Base-by-base conservation (phyloP, 169 alveolate species). In the Sarcocystis neurona region DNA sequence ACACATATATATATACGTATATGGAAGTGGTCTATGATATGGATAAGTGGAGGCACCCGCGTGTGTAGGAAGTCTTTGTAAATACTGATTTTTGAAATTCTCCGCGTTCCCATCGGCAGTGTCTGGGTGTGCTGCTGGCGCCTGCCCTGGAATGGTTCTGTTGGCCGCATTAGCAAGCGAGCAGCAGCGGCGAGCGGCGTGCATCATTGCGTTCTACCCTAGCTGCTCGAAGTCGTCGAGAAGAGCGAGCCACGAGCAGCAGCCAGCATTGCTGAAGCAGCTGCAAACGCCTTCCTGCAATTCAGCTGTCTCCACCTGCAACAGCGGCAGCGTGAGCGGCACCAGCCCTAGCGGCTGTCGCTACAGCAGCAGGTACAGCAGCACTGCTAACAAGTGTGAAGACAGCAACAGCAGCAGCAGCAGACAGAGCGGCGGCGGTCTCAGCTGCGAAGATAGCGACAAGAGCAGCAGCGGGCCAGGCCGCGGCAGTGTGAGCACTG, bases 151-250 rank as follows among this genome's bases (percentile, higher is more conserved):
- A n/a, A n/a, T n/a, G n/a, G n/a, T n/a, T n/a, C n/a, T n/a, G n/a
- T n/a, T n/a, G n/a, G n/a, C n/a, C n/a, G n/a, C n/a, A n/a, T n/a
- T 53, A 72, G 82, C 41, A 1, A 72, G 82, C 82, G 8, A 56
- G 53, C 58, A 39, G 0, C 39, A 37, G 18, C 58, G 82, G 18
- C 82, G 82, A 2, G 41, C 58, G 15, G 56, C 82, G 23, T 72
- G 82, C 82, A 72, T 72, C 82, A 72, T 72, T 27, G 41, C 82
- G 2, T 72, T 39, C 53, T 10, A 47, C 3, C 82, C 82, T 48
- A 10, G 27, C 12, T 27, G n/a, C 34, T 6, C 70, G 15, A 34
- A 58, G 34, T 37, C 27, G 44, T 30, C 75, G 18, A 27, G 2
- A 3, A 1, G 20, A 12, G 23, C 43, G 34, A 72, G 41, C 15